Conservation (phyloP, 73 alveolate species). For the Urostyla sp. region DNA sequence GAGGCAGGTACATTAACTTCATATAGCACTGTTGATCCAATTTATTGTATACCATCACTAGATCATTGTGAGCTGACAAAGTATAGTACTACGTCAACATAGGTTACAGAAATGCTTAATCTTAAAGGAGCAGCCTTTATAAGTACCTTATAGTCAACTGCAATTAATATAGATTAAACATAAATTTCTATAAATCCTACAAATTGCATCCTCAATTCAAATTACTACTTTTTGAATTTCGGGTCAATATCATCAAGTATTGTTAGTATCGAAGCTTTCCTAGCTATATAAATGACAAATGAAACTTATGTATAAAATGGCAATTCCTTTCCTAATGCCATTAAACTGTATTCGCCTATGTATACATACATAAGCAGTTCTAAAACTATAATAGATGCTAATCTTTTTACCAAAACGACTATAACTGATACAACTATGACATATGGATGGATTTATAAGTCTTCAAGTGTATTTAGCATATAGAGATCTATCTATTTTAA, state of each 20-base stretch:
- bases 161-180: no score
- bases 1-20: neutral
- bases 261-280: constrained; percentile 19
- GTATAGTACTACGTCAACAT: no score
- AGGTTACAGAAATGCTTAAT: no score
- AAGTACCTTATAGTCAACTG: no score
- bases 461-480: neutral
- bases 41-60: no score
- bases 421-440: neutral
- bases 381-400: neutral
- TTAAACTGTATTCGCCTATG: neutral
- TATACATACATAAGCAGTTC: neutral
- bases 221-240: no score
- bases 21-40: neutral
- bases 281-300: neutral
- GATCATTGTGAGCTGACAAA: no score
- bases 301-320: constrained; percentile 14
- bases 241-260: no score
- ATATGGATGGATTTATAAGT: neutral
- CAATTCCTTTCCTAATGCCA: constrained; percentile 12
- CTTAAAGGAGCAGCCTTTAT: no score
- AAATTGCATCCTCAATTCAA: no score
- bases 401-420: neutral
- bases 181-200: no score
- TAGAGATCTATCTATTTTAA: neutral